Conservation (phyloP, 805 yeast species). For the Yarrowia keelungensis region DNA sequence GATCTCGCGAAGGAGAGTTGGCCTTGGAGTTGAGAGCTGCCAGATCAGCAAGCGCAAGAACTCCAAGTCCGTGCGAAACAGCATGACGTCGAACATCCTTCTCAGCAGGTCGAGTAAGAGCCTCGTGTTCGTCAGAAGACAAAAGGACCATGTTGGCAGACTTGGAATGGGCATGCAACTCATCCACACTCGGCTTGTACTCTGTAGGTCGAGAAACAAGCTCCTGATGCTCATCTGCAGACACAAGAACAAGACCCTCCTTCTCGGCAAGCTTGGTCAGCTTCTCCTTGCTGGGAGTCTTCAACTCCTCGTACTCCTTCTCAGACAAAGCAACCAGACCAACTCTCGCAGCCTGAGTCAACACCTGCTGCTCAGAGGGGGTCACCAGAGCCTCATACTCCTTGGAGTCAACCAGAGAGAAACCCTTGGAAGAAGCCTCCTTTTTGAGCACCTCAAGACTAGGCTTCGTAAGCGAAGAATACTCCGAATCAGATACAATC, state of each 20-base stretch:
- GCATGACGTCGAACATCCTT: slow-evolving; percentile 9
- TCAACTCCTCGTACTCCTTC: slow-evolving; percentile 41
- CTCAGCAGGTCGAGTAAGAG: slow-evolving; percentile 9
- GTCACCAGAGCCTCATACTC: slow-evolving; percentile 13
- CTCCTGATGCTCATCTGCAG: not conserved
- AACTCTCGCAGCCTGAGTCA: slow-evolving; percentile 38
- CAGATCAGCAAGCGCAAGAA: slow-evolving; percentile 50
- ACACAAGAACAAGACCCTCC: not conserved
- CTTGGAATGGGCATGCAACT: slow-evolving; percentile 43
- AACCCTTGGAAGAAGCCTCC: slow-evolving; percentile 11
- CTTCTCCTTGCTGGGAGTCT: slow-evolving; percentile 31
- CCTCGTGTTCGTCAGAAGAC: slow-evolving; percentile 21
- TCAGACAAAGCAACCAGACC: slow-evolving; percentile 46
- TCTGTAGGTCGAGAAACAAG: slow-evolving; percentile 15
- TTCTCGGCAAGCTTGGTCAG: not conserved
- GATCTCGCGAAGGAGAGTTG: slow-evolving; percentile 45
- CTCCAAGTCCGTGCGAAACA: slow-evolving; percentile 47
- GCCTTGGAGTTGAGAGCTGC: slow-evolving; percentile 44
- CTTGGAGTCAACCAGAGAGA: not conserved
- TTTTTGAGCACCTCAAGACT: not conserved
- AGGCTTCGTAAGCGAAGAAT: slow-evolving; percentile 37
- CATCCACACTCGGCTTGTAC: slow-evolving; percentile 40
- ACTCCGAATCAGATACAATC: slow-evolving; percentile 43
- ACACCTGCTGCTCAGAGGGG: slow-evolving; percentile 25
- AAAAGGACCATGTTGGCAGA: slow-evolving; percentile 44